Evolutionary conservation across 345 rosid species (phyloP), one percentile per base, ranked within the genome.

Genomic region (Hypericum perforatum): DNA sequence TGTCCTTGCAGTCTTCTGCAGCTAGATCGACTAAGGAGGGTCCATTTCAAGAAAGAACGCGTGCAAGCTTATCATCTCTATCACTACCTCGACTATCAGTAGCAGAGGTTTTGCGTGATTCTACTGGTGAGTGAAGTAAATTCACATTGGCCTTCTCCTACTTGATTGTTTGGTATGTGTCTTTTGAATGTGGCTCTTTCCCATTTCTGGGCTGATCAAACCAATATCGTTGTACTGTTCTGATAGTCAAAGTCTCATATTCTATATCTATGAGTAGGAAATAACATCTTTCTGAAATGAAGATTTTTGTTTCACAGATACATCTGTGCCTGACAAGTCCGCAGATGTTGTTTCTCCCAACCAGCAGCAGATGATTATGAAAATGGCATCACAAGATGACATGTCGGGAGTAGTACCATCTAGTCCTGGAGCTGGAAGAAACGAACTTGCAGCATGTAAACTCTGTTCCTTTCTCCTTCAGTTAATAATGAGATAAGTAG

Each of bases 361-460:
- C 44, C 76, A 73, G 61, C 79, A 55, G 49, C 69, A 62, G 66
- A 81, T 69, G 63, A 70, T 70, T 64, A 41, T 64, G 50, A 78
- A 71, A 63, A 57, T 72, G 38, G 44, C 59, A 43, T 54, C 74
- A 46, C 63, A 63, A 16, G 79, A 78, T 65, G 78, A 76, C 43
- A 51, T 29, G 49, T 60, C 76, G 11, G 77, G 70, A 43, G 66
- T 22, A 22, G 32, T 61, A 49, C 54, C 73, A 11, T 70, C 67
- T 63, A 41, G 63, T 48, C 68, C 82, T 41, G 52, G 50, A 12
- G 59, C 62, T 29, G 70, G 76, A 64, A 63, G 71, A 38, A 49
- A 50, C 43, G 83, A 79, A 64, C 70, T 85, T 57, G 58, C 71
- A 63, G 66, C 83, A 80, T 87, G 97, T 92, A 80, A 75, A 58